Evolutionary conservation across 495 filamentous ascomycete genomes (phyloP), one percentile per base, ranked within the genome.

Genomic region (Talaromyces adpressus): DNA sequence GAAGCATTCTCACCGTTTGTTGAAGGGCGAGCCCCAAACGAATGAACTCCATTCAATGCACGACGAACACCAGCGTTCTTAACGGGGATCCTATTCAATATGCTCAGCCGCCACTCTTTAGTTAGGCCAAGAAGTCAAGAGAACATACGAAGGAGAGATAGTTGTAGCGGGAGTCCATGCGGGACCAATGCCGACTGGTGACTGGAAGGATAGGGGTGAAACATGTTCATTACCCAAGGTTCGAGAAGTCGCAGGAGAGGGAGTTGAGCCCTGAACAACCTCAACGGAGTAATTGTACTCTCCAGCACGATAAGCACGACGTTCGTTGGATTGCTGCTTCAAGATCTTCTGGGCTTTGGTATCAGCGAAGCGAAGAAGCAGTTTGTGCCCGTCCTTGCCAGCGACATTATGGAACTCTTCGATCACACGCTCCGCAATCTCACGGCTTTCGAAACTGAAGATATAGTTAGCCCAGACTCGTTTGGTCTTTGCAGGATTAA

Each of bases 331-430:
- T 69, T 94, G 88, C 41, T 92, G 88, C 81, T 99, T 99, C 59
- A 99, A 83, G 69, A 91, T 81, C 81, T 98, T 99, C 75, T 99
- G 94, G 61, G 91, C 89, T 45, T 92, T 89, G 30, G 95, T 98
- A 72, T 99, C 94, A 59, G 94, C 93, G 72, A 94, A 98, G 59
- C 94, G 93, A 67, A 99, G 89, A 75, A 97, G 91, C 71, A 99
- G 84, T 61, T 89, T 83, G 39, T 92, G 83, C 32, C 84, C 83
- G 68, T 93, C 87, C 47, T 88, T 85, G 57, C 81, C 83, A 65
- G 87, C 78, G 30, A 80, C 69, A 62, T 83, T 85, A 76, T 96
- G 89, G 75, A 89, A 99, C 45, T 90, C 87, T 63, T 77, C 75
- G 73, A 99, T 88, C 61, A 98, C 85, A 61, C 88, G 84, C 66